phyloP scores from a whole-genome alignment of 192 early-diverging fungal species.

The Geranomyces michiganensis region DNA sequence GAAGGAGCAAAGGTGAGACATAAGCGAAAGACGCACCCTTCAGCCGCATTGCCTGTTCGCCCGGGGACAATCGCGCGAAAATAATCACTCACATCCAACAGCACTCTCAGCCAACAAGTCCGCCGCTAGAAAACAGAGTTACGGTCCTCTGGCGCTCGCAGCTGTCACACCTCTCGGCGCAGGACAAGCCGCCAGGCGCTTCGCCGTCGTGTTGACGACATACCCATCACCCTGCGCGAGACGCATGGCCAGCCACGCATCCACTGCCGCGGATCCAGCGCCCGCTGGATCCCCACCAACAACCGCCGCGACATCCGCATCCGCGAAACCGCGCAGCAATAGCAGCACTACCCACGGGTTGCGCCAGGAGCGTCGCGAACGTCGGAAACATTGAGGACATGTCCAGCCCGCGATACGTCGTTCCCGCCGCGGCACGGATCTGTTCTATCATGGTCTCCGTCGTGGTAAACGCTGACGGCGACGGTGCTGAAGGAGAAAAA shows the following conservation, averaged over 20 bases:
- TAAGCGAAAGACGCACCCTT: not conserved
- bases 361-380: not conserved
- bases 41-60: not conserved
- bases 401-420: conserved; percentile 1
- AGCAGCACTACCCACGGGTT: not conserved
- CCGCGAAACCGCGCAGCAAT: too few relatives aligned
- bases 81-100: conserved; percentile 20
- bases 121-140: conserved; percentile 8
- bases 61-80: not conserved
- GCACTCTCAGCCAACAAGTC: not conserved
- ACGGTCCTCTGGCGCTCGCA: too few relatives aligned
- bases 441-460: not conserved
- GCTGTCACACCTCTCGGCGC: not conserved
- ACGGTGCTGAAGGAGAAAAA: too few relatives aligned
- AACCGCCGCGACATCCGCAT: conserved; percentile 13
- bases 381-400: conserved; percentile 15
- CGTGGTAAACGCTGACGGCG: too few relatives aligned
- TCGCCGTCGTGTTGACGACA: not conserved
- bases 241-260: not conserved
- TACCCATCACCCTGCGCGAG: not conserved
- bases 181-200: conserved; percentile 6
- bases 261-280: not conserved
- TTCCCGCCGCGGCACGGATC: not conserved
- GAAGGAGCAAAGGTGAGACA: not conserved
- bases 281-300: not conserved